phyloP scores from a whole-genome alignment of 2,329 filamentous ascomycete genomes.

The Dichotomopilus funicola region DNA sequence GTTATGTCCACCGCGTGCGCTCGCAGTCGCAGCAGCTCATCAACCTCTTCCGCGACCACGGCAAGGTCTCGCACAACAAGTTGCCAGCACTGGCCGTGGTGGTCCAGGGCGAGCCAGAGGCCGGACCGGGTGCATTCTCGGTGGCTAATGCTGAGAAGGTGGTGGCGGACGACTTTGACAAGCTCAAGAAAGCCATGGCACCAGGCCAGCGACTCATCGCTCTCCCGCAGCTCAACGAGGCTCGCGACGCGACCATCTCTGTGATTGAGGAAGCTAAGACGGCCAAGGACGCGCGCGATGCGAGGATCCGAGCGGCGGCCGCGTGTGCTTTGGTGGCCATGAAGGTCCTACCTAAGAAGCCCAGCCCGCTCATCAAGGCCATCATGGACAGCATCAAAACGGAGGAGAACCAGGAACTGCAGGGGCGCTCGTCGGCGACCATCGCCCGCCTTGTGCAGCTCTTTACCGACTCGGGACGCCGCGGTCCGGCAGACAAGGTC shows the following conservation, averaged over 20 bases:
- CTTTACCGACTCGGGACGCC: conserved; percentile 72
- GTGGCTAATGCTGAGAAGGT: conserved; percentile 83
- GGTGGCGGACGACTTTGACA: conserved; percentile 76
- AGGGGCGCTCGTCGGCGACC: conserved; percentile 76
- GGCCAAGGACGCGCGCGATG: conserved; percentile 75
- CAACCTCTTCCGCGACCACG: conserved; percentile 86
- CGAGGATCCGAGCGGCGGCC: conserved; percentile 78
- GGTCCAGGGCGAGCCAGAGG: conserved; percentile 87
- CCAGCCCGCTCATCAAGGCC: conserved; percentile 84
- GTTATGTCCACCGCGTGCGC: conserved; percentile 80
- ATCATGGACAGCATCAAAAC: conserved; percentile 98
- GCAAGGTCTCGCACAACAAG: conserved; percentile 67
- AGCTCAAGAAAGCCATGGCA: conserved; percentile 79
- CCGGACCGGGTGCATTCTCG: conserved; percentile 88
- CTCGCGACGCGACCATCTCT: conserved; percentile 59
- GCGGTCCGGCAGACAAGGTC: conserved; percentile 88
- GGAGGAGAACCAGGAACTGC: conserved; percentile 85
- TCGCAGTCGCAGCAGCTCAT: conserved; percentile 87
- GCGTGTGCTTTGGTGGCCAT: conserved; percentile 87
- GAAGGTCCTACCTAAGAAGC: conserved; percentile 83
- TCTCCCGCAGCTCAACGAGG: conserved; percentile 69
- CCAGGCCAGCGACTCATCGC: conserved; percentile 83
- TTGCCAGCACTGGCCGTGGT: conserved; percentile 80
- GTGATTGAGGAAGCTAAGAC: conserved; percentile 74
- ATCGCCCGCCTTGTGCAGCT: conserved; percentile 81